These are phyloP conservation scores for Umbelopsis sp. DNA, from an alignment of 192 early-diverging fungal genomes.

Conservation along the genomic window DNA sequence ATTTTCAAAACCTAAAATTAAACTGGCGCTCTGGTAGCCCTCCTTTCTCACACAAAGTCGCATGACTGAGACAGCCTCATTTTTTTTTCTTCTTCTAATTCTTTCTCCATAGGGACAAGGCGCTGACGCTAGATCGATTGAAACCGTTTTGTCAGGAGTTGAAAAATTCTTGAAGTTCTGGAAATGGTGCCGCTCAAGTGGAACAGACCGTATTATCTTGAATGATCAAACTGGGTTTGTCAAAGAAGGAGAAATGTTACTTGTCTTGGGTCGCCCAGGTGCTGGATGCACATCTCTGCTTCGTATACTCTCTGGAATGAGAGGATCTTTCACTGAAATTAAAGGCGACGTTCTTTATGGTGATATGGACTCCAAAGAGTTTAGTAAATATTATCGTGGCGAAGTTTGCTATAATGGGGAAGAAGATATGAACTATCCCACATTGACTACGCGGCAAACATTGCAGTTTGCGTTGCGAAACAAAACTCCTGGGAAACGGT, in stretches of 20 bases:
- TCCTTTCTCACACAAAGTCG: not conserved
- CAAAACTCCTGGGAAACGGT: conserved; percentile 61
- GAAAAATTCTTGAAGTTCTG: conserved; percentile 25
- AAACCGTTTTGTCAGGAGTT: conserved; percentile 21
- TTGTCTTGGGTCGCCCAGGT: conserved; percentile 73
- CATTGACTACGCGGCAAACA: conserved; percentile 79
- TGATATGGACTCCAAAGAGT: conserved; percentile 61
- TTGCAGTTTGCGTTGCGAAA: conserved; percentile 76
- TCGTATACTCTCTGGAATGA: conserved; percentile 61
- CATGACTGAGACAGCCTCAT: not conserved
- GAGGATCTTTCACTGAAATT: conserved; percentile 52
- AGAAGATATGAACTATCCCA: conserved; percentile 79
- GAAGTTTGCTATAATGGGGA: conserved; percentile 82
- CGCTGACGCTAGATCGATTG: conserved; percentile 36
- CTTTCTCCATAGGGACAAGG: conserved; percentile 30
- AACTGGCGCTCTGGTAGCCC: not conserved
- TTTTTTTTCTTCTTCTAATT: conserved; percentile 8
- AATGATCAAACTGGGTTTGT: conserved; percentile 62
- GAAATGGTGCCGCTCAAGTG: conserved; percentile 17
- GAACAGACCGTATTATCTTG: conserved; percentile 50
- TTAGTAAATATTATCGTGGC: conserved; percentile 65
- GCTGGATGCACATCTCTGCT: conserved; percentile 69
- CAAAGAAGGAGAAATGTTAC: conserved; percentile 71
- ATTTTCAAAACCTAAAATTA: not conserved
- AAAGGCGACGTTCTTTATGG: conserved; percentile 65